Evolutionary conservation across 2,329 filamentous ascomycete genomes (phyloP), one percentile per base, ranked within the genome.

Genomic region (Claviceps lovelessii): DNA sequence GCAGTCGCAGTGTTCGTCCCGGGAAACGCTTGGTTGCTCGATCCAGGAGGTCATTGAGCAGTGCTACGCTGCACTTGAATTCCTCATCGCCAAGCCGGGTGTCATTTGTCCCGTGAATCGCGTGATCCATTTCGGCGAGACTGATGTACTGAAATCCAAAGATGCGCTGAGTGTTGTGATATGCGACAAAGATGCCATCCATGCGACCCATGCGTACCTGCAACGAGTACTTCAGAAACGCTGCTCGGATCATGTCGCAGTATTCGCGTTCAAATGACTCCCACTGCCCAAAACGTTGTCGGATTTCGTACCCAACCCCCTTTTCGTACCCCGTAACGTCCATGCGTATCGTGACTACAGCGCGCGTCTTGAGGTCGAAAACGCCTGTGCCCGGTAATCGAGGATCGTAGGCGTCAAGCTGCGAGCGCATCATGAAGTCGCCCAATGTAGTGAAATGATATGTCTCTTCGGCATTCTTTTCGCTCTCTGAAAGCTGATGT

Each of bases 101-200:
- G 62, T 90, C 76, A 0, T 67, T 63, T 52, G 88, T 85, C 28
- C 89, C 90, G 65, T 98, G 94, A n/a, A 98, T 70, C 0, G 88
- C 80, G n/a, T 76, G 66, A 66, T 98, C 93, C 85, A 98, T 90
- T 65, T 98, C 93, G 4, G 80, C 67, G 15, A 97, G 71, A 56
- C 83, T 84, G 57, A 98, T 79, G 66, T 98, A 98, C 69, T 98
- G 93, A 68, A 98, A 98, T 6, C 93, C 93, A 66, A 98, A 98
- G 51, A 98, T 95, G 54, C 90, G 86, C 69, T 90, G 79, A 2
- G 90, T 88, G 67, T 98, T 98, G 73, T 98, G 93, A 67, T 84
- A 98, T 2, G 93, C 93, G 28, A 97, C 87, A 65, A 97, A 98
- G 51, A 97, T 96, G 54, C 93, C 93, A 65, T 98, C 91, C 94